phyloP scores from a whole-genome alignment of 2,329 filamentous ascomycete genomes.

The Botryosphaeria dothidea region DNA sequence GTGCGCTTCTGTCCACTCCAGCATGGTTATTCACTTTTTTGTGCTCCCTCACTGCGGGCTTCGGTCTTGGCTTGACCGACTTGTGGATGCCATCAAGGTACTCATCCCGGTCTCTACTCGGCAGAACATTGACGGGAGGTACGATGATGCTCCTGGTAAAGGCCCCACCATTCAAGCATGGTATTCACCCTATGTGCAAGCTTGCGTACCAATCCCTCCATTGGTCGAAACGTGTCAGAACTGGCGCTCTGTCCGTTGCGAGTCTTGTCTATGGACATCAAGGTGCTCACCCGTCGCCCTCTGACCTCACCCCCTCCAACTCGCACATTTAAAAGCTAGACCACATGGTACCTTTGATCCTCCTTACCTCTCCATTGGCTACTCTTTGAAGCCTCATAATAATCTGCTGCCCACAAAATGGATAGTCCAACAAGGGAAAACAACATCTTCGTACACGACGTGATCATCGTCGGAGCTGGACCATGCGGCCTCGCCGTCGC shows the following conservation, averaged over 20 bases:
- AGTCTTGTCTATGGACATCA: background rate
- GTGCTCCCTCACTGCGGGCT: too few relatives aligned
- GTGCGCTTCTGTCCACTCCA: too few relatives aligned
- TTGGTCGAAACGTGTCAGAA: background rate
- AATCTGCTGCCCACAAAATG: background rate
- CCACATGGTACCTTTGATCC: background rate
- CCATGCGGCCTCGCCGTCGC: slow-evolving; percentile 75
- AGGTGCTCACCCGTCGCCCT: background rate
- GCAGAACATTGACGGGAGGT: background rate
- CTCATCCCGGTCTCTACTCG: background rate
- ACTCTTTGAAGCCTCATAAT: background rate
- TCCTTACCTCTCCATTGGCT: background rate
- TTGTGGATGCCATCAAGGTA: background rate
- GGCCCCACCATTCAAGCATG: background rate
- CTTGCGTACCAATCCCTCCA: too few relatives aligned
- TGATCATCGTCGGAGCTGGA: slow-evolving; percentile 73
- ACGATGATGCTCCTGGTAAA: background rate
- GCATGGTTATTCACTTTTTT: too few relatives aligned
- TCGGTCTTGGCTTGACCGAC: background rate
- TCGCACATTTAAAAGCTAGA: background rate
- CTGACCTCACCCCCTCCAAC: background rate
- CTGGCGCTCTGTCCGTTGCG: background rate
- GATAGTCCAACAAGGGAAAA: background rate
- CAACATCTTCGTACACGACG: slow-evolving; percentile 54
- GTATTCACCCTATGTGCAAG: too few relatives aligned